Evolutionary conservation across 805 yeast genomes (phyloP).

Genomic region (Suhomyces sp.): DNA sequence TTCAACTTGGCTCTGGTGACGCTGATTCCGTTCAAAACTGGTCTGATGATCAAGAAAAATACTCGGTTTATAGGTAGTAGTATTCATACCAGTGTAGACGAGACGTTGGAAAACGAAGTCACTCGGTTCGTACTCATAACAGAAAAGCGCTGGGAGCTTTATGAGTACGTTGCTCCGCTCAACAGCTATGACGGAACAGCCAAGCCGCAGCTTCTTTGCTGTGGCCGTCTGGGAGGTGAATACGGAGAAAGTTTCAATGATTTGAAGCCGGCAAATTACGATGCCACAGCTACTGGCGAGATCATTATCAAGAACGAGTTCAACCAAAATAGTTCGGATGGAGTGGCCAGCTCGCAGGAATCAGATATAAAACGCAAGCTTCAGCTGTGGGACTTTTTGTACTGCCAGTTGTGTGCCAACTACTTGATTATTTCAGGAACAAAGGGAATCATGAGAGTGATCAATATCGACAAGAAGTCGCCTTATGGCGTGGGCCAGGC

Average conservation of each 20-base stretch:
- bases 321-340: constrained; percentile 13
- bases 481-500: constrained; percentile 51
- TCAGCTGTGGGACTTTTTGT: constrained; percentile 56
- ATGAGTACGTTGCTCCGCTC: constrained; percentile 43
- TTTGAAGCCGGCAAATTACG: constrained; percentile 19
- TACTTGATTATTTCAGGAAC: constrained; percentile 69
- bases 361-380: constrained; percentile 32
- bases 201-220: constrained; percentile 56
- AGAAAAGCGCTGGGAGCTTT: constrained; percentile 74
- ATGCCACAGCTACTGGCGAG: constrained; percentile 5
- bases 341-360: constrained; percentile 12
- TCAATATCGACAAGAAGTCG: constrained; percentile 41
- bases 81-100: constrained; percentile 29
- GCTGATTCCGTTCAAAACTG: constrained; percentile 18
- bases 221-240: constrained; percentile 70
- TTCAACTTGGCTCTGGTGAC: constrained; percentile 21
- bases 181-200: constrained; percentile 30
- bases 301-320: constrained; percentile 16
- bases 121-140: constrained; percentile 63
- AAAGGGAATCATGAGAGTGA: constrained; percentile 64
- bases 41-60: constrained; percentile 23
- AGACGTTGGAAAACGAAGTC: constrained; percentile 51
- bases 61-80: constrained; percentile 28
- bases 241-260: constrained; percentile 52
- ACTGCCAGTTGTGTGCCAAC: constrained; percentile 56